Evolutionary conservation across 345 rosid species (phyloP).

Genomic region (Trapa incisa): DNA sequence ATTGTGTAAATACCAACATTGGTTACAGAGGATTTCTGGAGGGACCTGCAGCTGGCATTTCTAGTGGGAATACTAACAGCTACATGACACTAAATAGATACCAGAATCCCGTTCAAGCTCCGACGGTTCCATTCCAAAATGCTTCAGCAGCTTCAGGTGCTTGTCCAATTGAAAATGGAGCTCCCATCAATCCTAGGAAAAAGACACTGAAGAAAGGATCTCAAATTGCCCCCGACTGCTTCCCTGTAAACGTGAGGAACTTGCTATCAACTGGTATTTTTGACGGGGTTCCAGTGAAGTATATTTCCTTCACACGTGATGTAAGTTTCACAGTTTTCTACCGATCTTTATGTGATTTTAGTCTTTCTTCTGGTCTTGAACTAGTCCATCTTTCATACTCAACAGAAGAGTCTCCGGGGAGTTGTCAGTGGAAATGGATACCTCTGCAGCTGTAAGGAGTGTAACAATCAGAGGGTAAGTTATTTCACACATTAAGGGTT

Average conservation of each 20-base stretch:
- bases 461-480: slow-evolving; percentile 32
- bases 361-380: background rate
- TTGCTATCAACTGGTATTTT: slow-evolving; percentile 50
- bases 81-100: slow-evolving; percentile 19
- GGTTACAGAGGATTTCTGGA: slow-evolving; percentile 23
- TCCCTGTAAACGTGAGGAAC: slow-evolving; percentile 42
- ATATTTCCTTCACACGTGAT: slow-evolving; percentile 45
- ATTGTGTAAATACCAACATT: slow-evolving; percentile 17
- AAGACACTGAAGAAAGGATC: slow-evolving; percentile 19
- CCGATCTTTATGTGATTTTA: background rate
- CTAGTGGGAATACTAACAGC: slow-evolving; percentile 20
- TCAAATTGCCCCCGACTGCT: slow-evolving; percentile 24
- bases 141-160: slow-evolving; percentile 15
- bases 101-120: slow-evolving; percentile 21
- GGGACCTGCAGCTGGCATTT: slow-evolving; percentile 22
- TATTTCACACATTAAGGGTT: background rate
- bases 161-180: slow-evolving; percentile 4
- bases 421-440: slow-evolving; percentile 31
- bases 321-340: slow-evolving; percentile 15
- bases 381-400: background rate
- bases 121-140: slow-evolving; percentile 14
- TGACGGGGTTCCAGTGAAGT: slow-evolving; percentile 51
- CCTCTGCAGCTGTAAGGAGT: slow-evolving; percentile 42
- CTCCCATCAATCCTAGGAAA: slow-evolving; percentile 11
- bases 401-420: slow-evolving; percentile 35